phyloP scores from a whole-genome alignment of 371 early-diverging fungal genomes.

The Vairimorpha ceranae region DNA sequence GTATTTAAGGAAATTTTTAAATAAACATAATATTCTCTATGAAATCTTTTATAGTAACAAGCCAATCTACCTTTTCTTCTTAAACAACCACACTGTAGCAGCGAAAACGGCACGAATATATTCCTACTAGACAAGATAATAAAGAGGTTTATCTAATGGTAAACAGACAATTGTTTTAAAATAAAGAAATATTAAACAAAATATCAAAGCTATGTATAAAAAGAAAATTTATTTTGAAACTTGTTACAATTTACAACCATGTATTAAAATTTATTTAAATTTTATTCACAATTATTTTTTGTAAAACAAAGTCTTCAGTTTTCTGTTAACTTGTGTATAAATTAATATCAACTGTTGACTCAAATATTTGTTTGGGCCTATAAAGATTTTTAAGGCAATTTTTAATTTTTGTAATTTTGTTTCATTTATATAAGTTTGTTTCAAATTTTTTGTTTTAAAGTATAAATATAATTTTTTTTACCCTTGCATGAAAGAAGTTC shows the following conservation, averaged over 20 bases:
- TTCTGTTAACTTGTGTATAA: background rate
- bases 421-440: no score
- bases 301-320: background rate
- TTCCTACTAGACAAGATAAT: slow-evolving; percentile 2
- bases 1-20: no score
- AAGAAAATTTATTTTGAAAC: background rate
- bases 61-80: no score
- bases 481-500: slow-evolving; percentile 11
- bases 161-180: background rate
- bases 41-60: no score
- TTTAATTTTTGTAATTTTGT: no score
- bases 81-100: no score
- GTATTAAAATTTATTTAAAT: background rate
- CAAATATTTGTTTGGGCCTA: background rate
- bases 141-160: background rate
- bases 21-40: no score
- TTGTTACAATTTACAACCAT: background rate
- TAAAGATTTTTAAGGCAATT: background rate
- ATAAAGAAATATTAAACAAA: no score
- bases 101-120: no score
- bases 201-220: background rate
- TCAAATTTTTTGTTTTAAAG: no score
- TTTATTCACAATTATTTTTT: background rate
- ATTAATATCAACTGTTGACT: background rate
- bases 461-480: background rate